Evolutionary conservation across 2,329 filamentous ascomycete genomes (phyloP), one percentile per base, ranked within the genome.

Genomic region (Onygenales sp.): DNA sequence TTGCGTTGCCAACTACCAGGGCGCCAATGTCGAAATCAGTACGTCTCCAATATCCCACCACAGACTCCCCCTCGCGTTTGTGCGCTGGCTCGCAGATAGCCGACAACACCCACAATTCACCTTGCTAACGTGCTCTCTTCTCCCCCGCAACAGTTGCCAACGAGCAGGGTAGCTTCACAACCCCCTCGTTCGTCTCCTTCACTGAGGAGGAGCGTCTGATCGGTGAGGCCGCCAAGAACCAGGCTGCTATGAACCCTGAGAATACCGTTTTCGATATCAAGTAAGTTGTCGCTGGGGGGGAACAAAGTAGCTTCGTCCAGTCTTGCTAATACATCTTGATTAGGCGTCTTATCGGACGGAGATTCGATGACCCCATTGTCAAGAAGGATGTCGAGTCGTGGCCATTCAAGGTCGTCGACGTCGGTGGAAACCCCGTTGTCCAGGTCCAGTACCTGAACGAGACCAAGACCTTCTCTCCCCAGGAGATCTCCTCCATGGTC

Each of bases 251-350:
- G 89, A 98, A 98, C 88, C 93, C 93, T 60, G 76, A 77, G 72
- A 97, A 97, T 82, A 98, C 93, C 66, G 83, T 98, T 77, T 98
- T 97, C 79, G 93, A 98, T 78, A 88, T 95, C 84, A 98, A 97
- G 90, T 93, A 76, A 78, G 86, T 77, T 53, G 53, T 40, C 11
- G 45, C 47, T 31, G 55, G 13, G 17, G 33, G 6, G 43, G 17
- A n/a, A n/a, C n/a, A n/a, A 27, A 27, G 4, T 27, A 4, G 8
- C n/a, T 33, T n/a, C 21, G 42, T 49, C 27, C 51, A 33, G 21
- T 9, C 8, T 42, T 6, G 36, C 27, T 39, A 43, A 47, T 33
- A 39, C 6, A 10, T 8, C 4, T 33, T 33, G 13, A 36, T 34
- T 54, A 95, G 90, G 87, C 93, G 93, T 79, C 82, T 98, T 69